Conservation (phyloP, 1,284 basidiomycete species). For the Cutaneotrichosporon daszewskae region DNA sequence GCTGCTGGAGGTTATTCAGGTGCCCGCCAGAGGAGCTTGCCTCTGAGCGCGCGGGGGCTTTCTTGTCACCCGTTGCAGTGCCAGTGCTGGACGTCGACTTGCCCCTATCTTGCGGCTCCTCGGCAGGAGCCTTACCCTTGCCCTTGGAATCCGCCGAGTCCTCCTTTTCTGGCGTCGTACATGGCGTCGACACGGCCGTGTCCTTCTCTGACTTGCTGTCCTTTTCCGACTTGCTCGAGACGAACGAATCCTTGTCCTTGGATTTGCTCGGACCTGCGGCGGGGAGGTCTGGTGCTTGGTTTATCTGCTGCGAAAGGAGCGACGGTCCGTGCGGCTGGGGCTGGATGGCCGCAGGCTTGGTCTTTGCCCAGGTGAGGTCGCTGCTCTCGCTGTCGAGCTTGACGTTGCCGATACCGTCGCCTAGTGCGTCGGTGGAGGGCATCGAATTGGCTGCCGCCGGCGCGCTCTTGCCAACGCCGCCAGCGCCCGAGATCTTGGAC, state of each 20-base stretch:
- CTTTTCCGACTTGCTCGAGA: background rate
- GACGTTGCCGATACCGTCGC: slow-evolving; percentile 59
- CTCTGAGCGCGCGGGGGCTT: too few species aligned
- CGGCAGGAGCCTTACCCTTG: slow-evolving; percentile 2
- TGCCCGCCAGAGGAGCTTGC: slow-evolving; percentile 13
- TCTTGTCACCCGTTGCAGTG: too few species aligned
- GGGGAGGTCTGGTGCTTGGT: slow-evolving; percentile 37
- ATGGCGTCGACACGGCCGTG: background rate
- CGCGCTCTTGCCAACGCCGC: slow-evolving; percentile 22
- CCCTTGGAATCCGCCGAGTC: slow-evolving; percentile 1
- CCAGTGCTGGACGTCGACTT: too few species aligned
- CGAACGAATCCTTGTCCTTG: background rate
- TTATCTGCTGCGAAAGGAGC: slow-evolving; percentile 71
- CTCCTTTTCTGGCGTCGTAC: background rate
- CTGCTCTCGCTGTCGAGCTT: slow-evolving; percentile 52
- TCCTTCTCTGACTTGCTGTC: background rate
- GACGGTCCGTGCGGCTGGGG: slow-evolving; percentile 60
- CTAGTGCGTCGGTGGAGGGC: slow-evolving; percentile 51
- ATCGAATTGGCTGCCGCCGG: slow-evolving; percentile 7
- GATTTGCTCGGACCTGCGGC: background rate
- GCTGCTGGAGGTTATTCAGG: slow-evolving; percentile 36
- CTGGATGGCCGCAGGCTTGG: slow-evolving; percentile 40
- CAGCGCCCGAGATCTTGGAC: slow-evolving; percentile 56
- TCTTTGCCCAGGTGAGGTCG: slow-evolving; percentile 56
- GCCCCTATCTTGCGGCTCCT: too few species aligned